Evolutionary conservation across 1,284 basidiomycete genomes (phyloP), one percentile per base, ranked within the genome.

Genomic region (Fomitopsis schrenkii): DNA sequence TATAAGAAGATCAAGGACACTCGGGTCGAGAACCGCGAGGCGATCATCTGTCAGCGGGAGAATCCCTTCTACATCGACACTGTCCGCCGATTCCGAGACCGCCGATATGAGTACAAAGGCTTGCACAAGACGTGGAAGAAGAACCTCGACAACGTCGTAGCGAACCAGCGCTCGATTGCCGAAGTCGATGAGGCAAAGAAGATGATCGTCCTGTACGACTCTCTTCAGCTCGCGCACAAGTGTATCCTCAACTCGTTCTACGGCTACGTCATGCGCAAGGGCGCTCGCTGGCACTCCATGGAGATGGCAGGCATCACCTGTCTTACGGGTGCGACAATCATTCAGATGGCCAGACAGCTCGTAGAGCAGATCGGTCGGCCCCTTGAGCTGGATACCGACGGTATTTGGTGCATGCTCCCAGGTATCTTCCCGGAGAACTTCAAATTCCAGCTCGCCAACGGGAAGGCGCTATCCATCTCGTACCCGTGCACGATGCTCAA

Each of bases 231-330:
- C 17, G 97, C 97, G 5, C 97, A 99, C 84, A 99, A 99, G 81
- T 98, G 95, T 76, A 99, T 99, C 74, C 86, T 99, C 68, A 99
- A 99, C 81, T 98, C 97, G 3, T 99, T 99, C 83, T 99, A 99
- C 75, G 97, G 97, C 55, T 99, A 99, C 71, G 97, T 99, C 75
- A 99, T 99, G 97, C 90, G 97, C 42, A 99, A 99, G 74, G 97
- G 97, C 61, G 97, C 97, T 17, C 84, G 97, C 26, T 99, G 97
- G 97, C 97, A 99, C 77, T 98, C 96, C 42, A 99, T 99, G 97
- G 97, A 99, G 79, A 99, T 99, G 97, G 97, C 97, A 0, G 97
- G 97, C 22, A 98, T 99, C 69, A 99, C 97, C 9, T 99, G 97
- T 78, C 80, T 99, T 55, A 99, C 97, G 0, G 97, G 97, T n/a